Percentiles rank a stretch among this genome's conserved stretches.
phyloP scores from a whole-genome alignment of 2,329 filamentous ascomycete genomes.

The Sporothrix humicola region DNA sequence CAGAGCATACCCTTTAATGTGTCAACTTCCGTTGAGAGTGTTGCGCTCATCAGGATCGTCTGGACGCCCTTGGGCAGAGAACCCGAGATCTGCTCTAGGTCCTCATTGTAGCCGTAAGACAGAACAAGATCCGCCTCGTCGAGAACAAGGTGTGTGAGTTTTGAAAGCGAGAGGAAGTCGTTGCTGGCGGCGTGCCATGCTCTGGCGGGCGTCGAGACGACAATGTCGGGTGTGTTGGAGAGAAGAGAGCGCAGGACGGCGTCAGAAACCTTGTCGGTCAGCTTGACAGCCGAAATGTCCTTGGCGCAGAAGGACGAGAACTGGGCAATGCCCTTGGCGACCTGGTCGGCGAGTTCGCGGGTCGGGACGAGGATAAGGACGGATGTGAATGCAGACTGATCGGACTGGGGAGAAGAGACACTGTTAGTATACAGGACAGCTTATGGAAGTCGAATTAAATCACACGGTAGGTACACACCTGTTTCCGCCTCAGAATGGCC shows the following conservation, averaged over 20 bases:
- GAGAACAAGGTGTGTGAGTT: constrained; percentile 79
- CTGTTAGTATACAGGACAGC: not conserved
- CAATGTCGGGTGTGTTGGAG: constrained; percentile 82
- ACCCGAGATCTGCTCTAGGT: constrained; percentile 79
- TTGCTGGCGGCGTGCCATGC: constrained; percentile 78
- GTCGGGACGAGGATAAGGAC: constrained; percentile 93
- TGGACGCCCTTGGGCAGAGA: constrained; percentile 84
- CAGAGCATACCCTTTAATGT: constrained; percentile 85
- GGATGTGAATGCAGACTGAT: constrained; percentile 62
- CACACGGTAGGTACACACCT: constrained; percentile 36
- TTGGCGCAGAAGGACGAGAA: constrained; percentile 85
- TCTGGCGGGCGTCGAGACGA: constrained; percentile 88
- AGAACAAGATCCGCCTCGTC: constrained; percentile 94
- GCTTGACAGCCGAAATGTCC: constrained; percentile 79
- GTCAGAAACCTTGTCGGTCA: constrained; percentile 89
- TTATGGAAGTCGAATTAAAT: not conserved
- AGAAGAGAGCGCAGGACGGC: constrained; percentile 86
- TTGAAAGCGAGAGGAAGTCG: constrained; percentile 71
- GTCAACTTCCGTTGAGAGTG: constrained; percentile 81
- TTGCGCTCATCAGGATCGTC: constrained; percentile 92
- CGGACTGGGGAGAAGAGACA: constrained; percentile 48
- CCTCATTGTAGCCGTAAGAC: constrained; percentile 92
- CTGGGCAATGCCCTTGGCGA: constrained; percentile 76
- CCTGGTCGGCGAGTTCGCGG: constrained; percentile 90
- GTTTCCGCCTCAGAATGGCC: constrained; percentile 78